phyloP scores from a whole-genome alignment of 202 grass and related monocot species.

The Dendrocalamus latiflorus region DNA sequence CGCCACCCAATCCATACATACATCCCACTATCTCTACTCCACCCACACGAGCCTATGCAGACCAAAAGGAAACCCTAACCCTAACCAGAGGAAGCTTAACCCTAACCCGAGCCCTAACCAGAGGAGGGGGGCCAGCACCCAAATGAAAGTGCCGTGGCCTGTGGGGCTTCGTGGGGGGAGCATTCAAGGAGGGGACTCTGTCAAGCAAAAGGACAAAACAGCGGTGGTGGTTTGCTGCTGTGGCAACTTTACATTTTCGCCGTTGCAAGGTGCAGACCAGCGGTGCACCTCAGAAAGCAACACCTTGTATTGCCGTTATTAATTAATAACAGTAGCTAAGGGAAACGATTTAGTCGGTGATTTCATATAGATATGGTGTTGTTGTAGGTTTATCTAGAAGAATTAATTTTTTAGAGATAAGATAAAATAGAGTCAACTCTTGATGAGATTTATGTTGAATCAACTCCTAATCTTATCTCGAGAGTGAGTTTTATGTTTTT shows the following conservation, averaged over 20 bases:
- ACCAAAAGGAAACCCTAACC: slow-evolving; percentile 57
- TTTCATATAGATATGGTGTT: neutral
- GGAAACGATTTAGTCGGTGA: neutral
- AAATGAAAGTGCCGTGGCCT: slow-evolving; percentile 7
- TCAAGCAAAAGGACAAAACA: slow-evolving; percentile 37
- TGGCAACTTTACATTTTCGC: neutral
- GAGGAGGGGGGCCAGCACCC: neutral
- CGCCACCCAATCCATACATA: slow-evolving; percentile 49
- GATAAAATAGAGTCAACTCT: neutral
- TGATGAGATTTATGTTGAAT: neutral
- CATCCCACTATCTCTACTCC: slow-evolving; percentile 17
- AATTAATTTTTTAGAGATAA: neutral
- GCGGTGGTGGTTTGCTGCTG: slow-evolving; percentile 34
- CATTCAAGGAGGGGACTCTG: slow-evolving; percentile 32
- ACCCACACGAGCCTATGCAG: slow-evolving; percentile 13
- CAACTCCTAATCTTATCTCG: neutral
- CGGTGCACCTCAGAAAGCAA: neutral
- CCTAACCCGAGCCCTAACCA: slow-evolving; percentile 37
- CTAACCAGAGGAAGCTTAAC: slow-evolving; percentile 43
- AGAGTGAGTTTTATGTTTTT: neutral
- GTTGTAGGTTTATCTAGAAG: neutral
- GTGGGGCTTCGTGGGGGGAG: neutral
- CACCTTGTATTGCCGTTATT: neutral
- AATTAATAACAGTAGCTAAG: neutral
- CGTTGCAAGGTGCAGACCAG: neutral